Evolutionary conservation across 495 filamentous ascomycete genomes (phyloP).

Genomic region (Aspergillus steynii): DNA sequence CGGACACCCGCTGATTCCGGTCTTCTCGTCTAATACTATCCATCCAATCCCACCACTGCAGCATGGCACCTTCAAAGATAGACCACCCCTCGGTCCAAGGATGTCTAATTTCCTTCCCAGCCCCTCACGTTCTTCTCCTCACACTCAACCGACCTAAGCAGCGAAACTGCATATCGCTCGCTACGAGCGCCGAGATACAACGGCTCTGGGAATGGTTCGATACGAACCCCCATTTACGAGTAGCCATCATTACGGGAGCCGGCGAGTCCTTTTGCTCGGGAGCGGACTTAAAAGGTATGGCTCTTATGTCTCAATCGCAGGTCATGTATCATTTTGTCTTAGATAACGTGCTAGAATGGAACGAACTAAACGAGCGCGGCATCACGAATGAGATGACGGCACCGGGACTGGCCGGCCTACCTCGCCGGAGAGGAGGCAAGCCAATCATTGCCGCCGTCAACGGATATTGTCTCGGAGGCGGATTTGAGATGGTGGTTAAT

Average conservation of each 20-base stretch:
- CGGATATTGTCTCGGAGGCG: constrained; percentile 74
- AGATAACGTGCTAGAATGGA: constrained; percentile 35
- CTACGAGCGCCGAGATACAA: constrained; percentile 50
- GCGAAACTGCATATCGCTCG: constrained; percentile 48
- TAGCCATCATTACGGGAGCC: constrained; percentile 56
- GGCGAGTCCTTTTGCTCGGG: constrained; percentile 60
- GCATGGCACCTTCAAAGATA: constrained; percentile 16
- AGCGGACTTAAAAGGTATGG: constrained; percentile 49
- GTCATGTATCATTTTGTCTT: not conserved
- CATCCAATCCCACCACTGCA: not conserved
- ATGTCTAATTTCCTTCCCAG: constrained; percentile 40
- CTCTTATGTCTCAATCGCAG: not conserved
- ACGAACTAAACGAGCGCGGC: constrained; percentile 34
- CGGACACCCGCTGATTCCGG: no score
- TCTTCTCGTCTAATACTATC: not conserved
- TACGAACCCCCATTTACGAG: constrained; percentile 48
- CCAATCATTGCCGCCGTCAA: constrained; percentile 76
- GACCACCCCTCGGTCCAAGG: constrained; percentile 28
- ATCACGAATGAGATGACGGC: constrained; percentile 45
- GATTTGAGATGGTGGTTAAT: constrained; percentile 71
- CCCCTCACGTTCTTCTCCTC: constrained; percentile 41
- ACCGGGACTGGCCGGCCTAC: constrained; percentile 55
- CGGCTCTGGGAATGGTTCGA: constrained; percentile 54
- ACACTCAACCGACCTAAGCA: constrained; percentile 47
- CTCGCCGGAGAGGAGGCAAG: constrained; percentile 48